Conservation (phyloP, 2,329 filamentous ascomycete genomes). For the Cryphonectria radicalis region DNA sequence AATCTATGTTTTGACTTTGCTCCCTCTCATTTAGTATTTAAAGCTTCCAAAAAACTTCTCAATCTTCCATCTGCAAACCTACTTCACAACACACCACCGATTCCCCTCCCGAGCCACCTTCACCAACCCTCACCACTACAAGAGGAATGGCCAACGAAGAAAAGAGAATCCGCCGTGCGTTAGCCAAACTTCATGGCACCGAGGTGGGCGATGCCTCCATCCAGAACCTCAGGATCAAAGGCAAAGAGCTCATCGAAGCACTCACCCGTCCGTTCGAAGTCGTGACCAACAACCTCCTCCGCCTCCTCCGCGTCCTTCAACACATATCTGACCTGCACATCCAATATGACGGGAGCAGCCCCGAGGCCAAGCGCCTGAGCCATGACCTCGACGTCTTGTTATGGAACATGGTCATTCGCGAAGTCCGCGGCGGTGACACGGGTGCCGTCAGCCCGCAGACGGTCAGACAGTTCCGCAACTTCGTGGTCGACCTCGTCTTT, state of each 20-base stretch:
- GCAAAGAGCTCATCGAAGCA: neutral
- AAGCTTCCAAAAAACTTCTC: too few species aligned
- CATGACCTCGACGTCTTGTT: neutral
- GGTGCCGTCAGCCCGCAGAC: neutral
- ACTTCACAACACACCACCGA: neutral
- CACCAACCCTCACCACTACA: neutral
- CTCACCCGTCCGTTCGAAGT: neutral
- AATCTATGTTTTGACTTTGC: too few species aligned
- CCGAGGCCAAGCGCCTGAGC: neutral
- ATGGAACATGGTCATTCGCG: neutral
- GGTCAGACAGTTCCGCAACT: neutral
- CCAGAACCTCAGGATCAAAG: neutral
- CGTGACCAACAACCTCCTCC: constrained; percentile 1
- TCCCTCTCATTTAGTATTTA: too few species aligned
- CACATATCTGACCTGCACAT: neutral
- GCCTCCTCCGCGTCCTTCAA: neutral
- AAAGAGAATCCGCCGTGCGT: neutral
- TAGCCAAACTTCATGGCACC: neutral
- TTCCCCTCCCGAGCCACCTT: neutral
- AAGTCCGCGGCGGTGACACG: neutral
- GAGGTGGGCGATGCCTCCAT: neutral
- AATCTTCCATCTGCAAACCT: neutral
- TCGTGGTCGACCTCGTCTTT: neutral
- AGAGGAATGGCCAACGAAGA: neutral
- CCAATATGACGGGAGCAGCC: neutral